Base-by-base conservation (phyloP, 2,329 filamentous ascomycete genomes). In the Phaeosphaeriaceae sp. region DNA sequence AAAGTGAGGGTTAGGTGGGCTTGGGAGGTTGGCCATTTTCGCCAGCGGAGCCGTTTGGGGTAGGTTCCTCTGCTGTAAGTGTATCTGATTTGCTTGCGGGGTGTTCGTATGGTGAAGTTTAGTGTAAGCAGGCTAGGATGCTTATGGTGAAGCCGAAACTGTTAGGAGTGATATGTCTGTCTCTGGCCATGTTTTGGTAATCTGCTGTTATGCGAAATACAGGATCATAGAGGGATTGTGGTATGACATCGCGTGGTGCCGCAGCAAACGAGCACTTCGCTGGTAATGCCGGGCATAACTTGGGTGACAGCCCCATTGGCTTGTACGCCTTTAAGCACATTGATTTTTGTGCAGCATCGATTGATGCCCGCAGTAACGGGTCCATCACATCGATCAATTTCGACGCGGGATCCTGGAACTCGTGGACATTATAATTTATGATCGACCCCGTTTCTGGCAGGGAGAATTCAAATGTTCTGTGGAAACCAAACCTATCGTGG, bases 111-210 rank as follows among this genome's bases (percentile, higher is more conserved):
- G 3, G 6, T 35, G 37, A 45, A 45, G 21, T 52, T 52, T 23
- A 48, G 15, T 3, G 45, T 52, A 21, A 48, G 44, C 33, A 43
- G 44, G 29, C 46, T 46, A 44, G 21, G 23, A 45, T 35, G 4
- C 44, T 45, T 17, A 47, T 42, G 26, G 36, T 40, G 29, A 43
- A 41, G 11, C 33, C 18, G 1, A 15, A 16, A 15, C 9, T 26
- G 12, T 7, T n/a, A n/a, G n/a, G n/a, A n/a, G n/a, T n/a, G n/a
- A n/a, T n/a, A n/a, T n/a, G n/a, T n/a, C n/a, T n/a, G n/a, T n/a
- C n/a, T n/a, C n/a, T n/a, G n/a, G n/a, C 49, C 50, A 53, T 49
- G 33, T 13, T 9, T 15, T 49, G n/a, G 28, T 53, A 53, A 18
- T 53, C 50, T 7, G 21, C 15, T 35, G 40, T 34, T 4, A 53